Conservation (phyloP, 106 monocot species). For the Apostasia shenzhenica region DNA sequence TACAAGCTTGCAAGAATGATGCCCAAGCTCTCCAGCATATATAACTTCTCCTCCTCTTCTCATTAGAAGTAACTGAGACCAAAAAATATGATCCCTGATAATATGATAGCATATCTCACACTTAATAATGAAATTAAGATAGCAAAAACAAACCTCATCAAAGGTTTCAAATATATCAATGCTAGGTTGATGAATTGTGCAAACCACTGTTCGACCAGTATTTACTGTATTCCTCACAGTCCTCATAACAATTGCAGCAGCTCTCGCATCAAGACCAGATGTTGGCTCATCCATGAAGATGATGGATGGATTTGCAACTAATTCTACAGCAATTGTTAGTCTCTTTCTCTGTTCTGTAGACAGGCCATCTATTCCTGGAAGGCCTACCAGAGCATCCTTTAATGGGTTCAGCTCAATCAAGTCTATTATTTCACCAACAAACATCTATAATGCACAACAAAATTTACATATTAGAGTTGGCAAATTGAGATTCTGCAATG, state of each 20-base stretch:
- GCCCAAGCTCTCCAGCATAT: constrained; percentile 80
- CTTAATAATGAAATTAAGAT: background rate
- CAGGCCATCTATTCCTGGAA: constrained; percentile 65
- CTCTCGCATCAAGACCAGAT: constrained; percentile 88
- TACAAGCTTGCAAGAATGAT: constrained; percentile 50
- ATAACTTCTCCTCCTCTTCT: constrained; percentile 79
- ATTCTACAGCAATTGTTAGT: constrained; percentile 84
- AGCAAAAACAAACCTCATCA: constrained; percentile 60
- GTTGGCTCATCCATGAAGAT: constrained; percentile 99
- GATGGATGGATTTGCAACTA: constrained; percentile 91
- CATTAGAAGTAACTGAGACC: constrained; percentile 68
- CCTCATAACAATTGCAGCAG: constrained; percentile 93
- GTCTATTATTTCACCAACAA: constrained; percentile 81
- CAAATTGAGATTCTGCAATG: background rate
- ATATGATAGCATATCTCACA: background rate
- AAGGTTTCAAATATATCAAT: constrained; percentile 98
- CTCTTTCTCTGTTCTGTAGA: constrained; percentile 90
- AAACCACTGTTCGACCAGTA: constrained; percentile 86
- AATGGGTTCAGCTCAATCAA: constrained; percentile 63
- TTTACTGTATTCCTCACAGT: constrained; percentile 86
- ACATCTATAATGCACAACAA: constrained; percentile 39
- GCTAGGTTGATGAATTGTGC: constrained; percentile 97
- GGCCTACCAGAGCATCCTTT: constrained; percentile 70
- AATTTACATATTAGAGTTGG: background rate
- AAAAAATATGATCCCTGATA: background rate